Conservation (phyloP, 192 early-diverging fungal species). For the Linnemannia hyalina region DNA sequence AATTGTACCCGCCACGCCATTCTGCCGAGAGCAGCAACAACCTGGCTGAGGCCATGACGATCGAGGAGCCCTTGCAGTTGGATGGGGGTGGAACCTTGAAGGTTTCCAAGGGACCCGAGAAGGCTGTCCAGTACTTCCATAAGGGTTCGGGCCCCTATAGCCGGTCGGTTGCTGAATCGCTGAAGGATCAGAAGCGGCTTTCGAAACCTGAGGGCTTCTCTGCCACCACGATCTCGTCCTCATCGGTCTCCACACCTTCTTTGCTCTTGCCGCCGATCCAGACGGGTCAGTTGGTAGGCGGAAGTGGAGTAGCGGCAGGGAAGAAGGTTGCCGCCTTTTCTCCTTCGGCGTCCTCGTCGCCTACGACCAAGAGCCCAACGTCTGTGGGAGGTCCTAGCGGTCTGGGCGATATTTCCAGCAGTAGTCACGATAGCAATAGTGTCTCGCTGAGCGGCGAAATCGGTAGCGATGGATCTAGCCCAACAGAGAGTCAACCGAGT, state of each 20-base stretch:
- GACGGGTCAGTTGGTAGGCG: neutral
- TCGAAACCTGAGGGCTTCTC: neutral
- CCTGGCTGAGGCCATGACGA: constrained; percentile 34
- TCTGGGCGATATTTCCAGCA: neutral
- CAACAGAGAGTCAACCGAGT: constrained; percentile 48
- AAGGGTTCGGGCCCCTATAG: constrained; percentile 34
- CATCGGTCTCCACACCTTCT: neutral
- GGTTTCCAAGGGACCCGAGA: constrained; percentile 49
- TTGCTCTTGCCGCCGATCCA: neutral
- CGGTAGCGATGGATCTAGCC: constrained; percentile 25
- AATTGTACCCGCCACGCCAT: constrained; percentile 27
- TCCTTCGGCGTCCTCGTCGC: neutral
- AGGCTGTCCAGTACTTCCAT: constrained; percentile 44
- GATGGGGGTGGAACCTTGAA: constrained; percentile 42
- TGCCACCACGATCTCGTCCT: neutral
- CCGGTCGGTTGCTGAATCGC: constrained; percentile 25
- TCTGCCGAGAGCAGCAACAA: constrained; percentile 41
- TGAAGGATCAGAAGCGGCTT: constrained; percentile 20
- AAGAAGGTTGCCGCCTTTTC: neutral
- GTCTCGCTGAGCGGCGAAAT: neutral
- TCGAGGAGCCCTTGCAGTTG: constrained; percentile 25
- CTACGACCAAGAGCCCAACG: constrained; percentile 8
- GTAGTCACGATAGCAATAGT: neutral
- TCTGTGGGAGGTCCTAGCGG: neutral
- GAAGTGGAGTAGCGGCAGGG: neutral